These are phyloP conservation scores for Multifurca ochricompacta DNA, from an alignment of 768 basidiomycete genomes.

Conservation along the genomic window DNA sequence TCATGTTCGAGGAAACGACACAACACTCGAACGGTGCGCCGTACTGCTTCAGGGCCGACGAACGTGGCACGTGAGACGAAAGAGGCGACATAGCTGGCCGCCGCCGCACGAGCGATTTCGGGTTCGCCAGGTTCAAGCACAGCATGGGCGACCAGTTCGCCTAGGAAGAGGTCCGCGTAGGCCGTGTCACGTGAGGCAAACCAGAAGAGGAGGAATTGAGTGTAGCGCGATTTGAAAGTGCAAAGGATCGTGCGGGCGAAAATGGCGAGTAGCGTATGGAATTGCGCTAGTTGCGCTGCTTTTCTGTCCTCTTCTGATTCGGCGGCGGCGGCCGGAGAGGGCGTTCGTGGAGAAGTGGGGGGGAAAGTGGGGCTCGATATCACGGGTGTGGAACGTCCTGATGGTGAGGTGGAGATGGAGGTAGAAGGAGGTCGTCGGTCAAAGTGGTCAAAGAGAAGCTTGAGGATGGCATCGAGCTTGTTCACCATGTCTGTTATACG, in stretches of 20 bases:
- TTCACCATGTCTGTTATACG: conserved; percentile 81
- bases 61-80: conserved; percentile 88
- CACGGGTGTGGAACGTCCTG: conserved; percentile 25
- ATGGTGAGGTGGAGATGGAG: conserved; percentile 25
- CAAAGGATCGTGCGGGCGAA: conserved; percentile 91
- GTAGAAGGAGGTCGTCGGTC: conserved; percentile 37
- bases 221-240: conserved; percentile 95
- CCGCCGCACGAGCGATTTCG: conserved; percentile 79
- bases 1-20: conserved; percentile 77
- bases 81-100: conserved; percentile 87
- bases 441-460: conserved; percentile 81
- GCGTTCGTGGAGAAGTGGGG: conserved; percentile 11
- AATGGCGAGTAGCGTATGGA: conserved; percentile 82
- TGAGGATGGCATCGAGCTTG: conserved; percentile 86
- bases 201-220: conserved; percentile 96
- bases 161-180: conserved; percentile 89
- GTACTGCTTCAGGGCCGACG: conserved; percentile 66
- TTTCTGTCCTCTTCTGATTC: conserved; percentile 26
- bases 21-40: conserved; percentile 72
- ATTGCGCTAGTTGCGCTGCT: conserved; percentile 50
- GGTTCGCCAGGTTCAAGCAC: conserved; percentile 52
- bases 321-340: conserved; percentile 25
- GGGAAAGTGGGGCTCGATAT: conserved; percentile 23
- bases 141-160: conserved; percentile 88
- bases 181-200: conserved; percentile 83